Evolutionary conservation across 306 rosid genomes (phyloP), one percentile per base, ranked within the genome.

Genomic region (Pueraria montana): DNA sequence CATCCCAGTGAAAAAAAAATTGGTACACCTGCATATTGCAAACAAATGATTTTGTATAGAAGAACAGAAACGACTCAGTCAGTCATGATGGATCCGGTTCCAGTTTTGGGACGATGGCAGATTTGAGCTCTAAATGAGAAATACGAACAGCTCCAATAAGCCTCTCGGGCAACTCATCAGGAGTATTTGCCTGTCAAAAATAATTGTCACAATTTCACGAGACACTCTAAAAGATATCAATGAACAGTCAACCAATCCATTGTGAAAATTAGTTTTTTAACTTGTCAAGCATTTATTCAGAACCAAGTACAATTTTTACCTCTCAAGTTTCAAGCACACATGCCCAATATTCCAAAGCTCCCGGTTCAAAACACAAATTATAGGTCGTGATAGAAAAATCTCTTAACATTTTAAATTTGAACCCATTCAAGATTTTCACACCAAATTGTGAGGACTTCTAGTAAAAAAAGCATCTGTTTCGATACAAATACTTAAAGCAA

Each of bases 111-210:
- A 89, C 90, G 66, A 86, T 65, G 67, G 99, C 98, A 34, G 98
- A 88, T 38, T 84, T 79, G 46, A 96, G 98, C 77, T 91, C 92
- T 77, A 96, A 74, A 82, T 96, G 99, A 72, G 98, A 94, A 72
- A 94, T 71, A 4, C 99, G 98, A 75, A 94, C 97, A 10, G 99
- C 99, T 53, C 99, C 98, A 72, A 96, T 88, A 71, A 96, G 93
- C 89, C 95, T 86, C 87, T 96, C 99, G 2, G 99, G 98, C 82
- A 96, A 91, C 89, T 96, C 99, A 86, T 90, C 95, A 24, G 91
- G 70, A 12, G 90, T 87, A 83, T 94, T 96, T 88, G 91, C 99
- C 99, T 96, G 87, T 42, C 66, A 77, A 36, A 48, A 85, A 80
- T 66, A 62, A 71, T 14, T 73, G 75, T 85, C 86, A 88, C 9